Base-by-base conservation (phyloP, 2,329 filamentous ascomycete genomes). In the Ceratocystis ficicola region DNA sequence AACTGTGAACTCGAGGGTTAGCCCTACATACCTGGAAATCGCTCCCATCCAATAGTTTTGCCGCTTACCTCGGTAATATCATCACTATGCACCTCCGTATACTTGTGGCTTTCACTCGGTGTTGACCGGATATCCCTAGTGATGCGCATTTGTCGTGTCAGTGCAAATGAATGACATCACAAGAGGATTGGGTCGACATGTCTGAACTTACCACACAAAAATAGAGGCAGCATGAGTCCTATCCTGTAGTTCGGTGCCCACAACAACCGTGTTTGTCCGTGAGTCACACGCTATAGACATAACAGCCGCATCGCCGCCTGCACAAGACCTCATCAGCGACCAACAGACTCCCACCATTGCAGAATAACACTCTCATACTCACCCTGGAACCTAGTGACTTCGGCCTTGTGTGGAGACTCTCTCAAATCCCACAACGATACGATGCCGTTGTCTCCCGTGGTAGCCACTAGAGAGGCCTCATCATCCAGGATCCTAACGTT, bases 171-270 rank as follows among this genome's bases (percentile, higher is more conserved):
- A 25, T 32, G 25, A 48, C 32, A 57, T 28, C 17, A 25, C 48
- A 25, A 50, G 17, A 20, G 3, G n/a, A 22, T 5, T 12, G 36
- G 63, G 28, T 36, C 15, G 30, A 50, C 36, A 12, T 44, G 8
- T 36, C 48, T 22, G n/a, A 3, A 69, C 76, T 68, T 73, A 85
- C 85, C 85, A 88, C 69, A 87, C 75, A 50, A 82, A 72, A 60
- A 88, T 82, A 5, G 81, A 82, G 17, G 84, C 82, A 67, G 82
- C 79, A 73, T 84, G 80, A 66, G 82, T 79, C 73, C 84, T 80
- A 70, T 86, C 82, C 50, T 83, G 81, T 46, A 89, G 78, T 71
- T 93, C 89, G 0, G 88, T 90, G 41, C 89, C 89, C 6, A 85
- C 84, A 25, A 86, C 88, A 20, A 93, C 76, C 2, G 83, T 79